phyloP scores from a whole-genome alignment of 768 basidiomycete species.

The Phylloporus scabripes region DNA sequence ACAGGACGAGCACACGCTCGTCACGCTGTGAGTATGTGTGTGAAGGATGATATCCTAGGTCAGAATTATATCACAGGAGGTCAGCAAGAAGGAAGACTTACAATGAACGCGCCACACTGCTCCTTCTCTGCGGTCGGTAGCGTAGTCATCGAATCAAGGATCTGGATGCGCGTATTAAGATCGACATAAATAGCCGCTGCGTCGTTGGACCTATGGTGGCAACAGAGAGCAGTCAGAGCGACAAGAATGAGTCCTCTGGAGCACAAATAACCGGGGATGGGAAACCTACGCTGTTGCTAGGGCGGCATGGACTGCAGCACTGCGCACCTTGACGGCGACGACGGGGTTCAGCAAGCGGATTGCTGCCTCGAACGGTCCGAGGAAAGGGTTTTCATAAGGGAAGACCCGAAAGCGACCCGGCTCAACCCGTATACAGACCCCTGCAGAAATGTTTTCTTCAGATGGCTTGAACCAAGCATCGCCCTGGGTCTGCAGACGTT shows the following conservation, averaged over 20 bases:
- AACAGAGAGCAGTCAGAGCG: background rate
- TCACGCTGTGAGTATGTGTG: slow-evolving; percentile 54
- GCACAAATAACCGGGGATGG: background rate
- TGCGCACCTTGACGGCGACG: slow-evolving; percentile 77
- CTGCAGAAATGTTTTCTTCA: slow-evolving; percentile 74
- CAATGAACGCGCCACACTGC: slow-evolving; percentile 85
- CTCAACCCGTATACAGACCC: slow-evolving; percentile 70
- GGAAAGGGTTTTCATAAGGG: slow-evolving; percentile 77
- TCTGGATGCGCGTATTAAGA: slow-evolving; percentile 79
- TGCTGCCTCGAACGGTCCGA: slow-evolving; percentile 80
- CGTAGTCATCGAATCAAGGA: slow-evolving; percentile 63
- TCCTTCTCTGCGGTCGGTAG: slow-evolving; percentile 82
- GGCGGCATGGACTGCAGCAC: slow-evolving; percentile 76
- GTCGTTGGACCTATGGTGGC: slow-evolving; percentile 47
- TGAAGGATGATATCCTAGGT: slow-evolving; percentile 1
- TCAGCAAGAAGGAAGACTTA: slow-evolving; percentile 32
- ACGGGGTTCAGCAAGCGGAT: slow-evolving; percentile 72
- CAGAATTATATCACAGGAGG: slow-evolving; percentile 9
- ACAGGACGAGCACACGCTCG: slow-evolving; percentile 76
- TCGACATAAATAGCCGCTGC: slow-evolving; percentile 65
- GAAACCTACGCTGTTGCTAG: slow-evolving; percentile 57
- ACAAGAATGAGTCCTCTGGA: slow-evolving; percentile 2
- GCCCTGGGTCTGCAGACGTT: slow-evolving; percentile 55
- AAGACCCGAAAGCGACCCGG: slow-evolving; percentile 72
- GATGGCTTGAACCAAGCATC: slow-evolving; percentile 86